Base-by-base conservation (phyloP, 345 rosid genomes). In the Brassica cretica region DNA sequence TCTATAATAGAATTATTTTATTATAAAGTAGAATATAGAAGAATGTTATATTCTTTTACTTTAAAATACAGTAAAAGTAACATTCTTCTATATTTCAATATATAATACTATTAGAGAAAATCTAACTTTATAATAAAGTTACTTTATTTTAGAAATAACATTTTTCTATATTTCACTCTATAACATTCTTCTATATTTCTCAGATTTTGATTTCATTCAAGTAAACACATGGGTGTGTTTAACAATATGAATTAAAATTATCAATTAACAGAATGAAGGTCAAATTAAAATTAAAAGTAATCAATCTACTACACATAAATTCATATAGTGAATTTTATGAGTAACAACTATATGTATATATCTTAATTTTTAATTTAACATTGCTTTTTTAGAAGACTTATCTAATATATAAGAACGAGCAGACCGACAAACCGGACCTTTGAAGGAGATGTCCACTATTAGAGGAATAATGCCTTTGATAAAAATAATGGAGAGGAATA, bases 401-500 rank as follows among this genome's bases (percentile, higher is more conserved):
- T 60, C 35, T 68, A 68, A 29, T 67, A 58, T 29, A 59, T 5
- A 6, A 14, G 39, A 29, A 64, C 18, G 3, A 64, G 58, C 8
- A 67, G 63, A 68, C 68, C 53, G 68, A 44, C 79, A 60, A 19
- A 68, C 79, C 68, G 49, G 49, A 9, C 3, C 68, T 29, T 66
- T 65, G 55, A 46, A 49, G 39, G 3, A 53, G 77, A 55, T 35
- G 9, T 18, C 21, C 21, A 64, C 72, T 24, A 25, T 64, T 70
- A 37, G 41, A 14, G 41, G 65, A 77, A 16, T 32, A 37, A 24
- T 77, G 8, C 56, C 12, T 24, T 27, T 4, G 30, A 27, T 27
- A 0, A 27, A 27, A 27, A 27, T 3, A 27, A 27, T 21, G 2
- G 2, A 37, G 30, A 14, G 41, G 65, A 77, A 16, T 32, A 37